phyloP scores from a whole-genome alignment of 257 asterid species.

The Primulina eburnea region DNA sequence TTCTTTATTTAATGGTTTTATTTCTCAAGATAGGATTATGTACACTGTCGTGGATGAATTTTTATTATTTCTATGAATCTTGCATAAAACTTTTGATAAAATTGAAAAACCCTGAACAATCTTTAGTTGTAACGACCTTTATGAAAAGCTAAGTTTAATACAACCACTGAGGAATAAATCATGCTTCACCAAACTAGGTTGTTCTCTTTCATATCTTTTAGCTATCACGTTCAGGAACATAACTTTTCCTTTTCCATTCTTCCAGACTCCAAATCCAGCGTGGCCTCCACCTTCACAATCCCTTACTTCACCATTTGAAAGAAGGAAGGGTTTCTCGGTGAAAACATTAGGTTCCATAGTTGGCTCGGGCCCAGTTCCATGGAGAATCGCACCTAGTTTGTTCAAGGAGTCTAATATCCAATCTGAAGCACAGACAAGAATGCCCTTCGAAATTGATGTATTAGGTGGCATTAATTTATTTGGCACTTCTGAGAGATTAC shows the following conservation, averaged over 20 bases:
- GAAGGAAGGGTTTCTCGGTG: conserved; percentile 62
- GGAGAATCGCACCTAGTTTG: conserved; percentile 73
- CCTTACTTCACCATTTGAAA: conserved; percentile 75
- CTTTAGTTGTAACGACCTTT: conserved; percentile 16
- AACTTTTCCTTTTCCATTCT: conserved; percentile 18
- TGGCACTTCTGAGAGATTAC: conserved; percentile 40
- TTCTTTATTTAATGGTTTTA: conserved; percentile 6
- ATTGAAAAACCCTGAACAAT: background rate
- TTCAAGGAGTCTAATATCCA: conserved; percentile 49
- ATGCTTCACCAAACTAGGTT: conserved; percentile 10
- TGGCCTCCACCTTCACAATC: conserved; percentile 96
- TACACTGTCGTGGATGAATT: background rate
- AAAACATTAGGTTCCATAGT: conserved; percentile 63
- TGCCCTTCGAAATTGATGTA: conserved; percentile 44
- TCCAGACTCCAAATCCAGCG: conserved; percentile 97
- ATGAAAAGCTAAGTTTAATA: conserved; percentile 19
- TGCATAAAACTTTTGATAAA: background rate
- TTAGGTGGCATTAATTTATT: conserved; percentile 45
- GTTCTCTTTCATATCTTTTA: conserved; percentile 7
- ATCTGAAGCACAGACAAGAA: conserved; percentile 48
- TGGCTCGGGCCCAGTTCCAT: conserved; percentile 85
- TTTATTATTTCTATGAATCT: conserved; percentile 2
- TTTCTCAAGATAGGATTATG: background rate
- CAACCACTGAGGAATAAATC: conserved; percentile 18
- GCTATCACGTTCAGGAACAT: conserved; percentile 7